A percentile compares a stretch with the other conserved stretches of the same genome.
phyloP scores from a whole-genome alignment of 208 protist genomes.

The Angomonas ambiguus region DNA sequence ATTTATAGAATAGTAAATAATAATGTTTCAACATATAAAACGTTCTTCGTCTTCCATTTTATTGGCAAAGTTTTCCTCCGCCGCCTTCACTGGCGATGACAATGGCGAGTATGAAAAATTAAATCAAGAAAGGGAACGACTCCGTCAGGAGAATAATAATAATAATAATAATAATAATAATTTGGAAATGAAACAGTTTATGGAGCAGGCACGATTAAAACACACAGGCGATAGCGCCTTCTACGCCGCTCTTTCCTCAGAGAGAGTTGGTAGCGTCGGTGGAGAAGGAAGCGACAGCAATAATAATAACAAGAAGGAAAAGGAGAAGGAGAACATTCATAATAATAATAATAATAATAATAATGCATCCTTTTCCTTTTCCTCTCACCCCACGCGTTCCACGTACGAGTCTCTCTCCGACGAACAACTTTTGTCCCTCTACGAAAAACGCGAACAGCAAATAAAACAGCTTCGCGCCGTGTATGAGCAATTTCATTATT shows the following conservation, averaged over 20 bases:
- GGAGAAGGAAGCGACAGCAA: background rate
- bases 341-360: no score
- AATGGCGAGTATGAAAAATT: constrained; percentile 23
- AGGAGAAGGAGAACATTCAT: no score
- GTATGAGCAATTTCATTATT: constrained; percentile 86
- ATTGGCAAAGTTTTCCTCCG: constrained; percentile 56
- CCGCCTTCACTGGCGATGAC: constrained; percentile 65
- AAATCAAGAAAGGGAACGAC: constrained; percentile 22
- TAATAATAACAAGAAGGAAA: background rate
- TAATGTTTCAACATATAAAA: background rate
- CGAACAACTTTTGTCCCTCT: constrained; percentile 44
- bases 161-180: constrained; percentile 8
- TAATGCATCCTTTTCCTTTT: no score
- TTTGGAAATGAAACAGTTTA: no score
- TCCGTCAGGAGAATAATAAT: background rate
- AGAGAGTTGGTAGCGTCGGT: background rate
- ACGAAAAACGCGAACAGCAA: constrained; percentile 52
- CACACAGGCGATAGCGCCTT: background rate
- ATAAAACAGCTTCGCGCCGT: constrained; percentile 53
- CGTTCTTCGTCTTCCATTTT: background rate
- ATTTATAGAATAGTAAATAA: no score
- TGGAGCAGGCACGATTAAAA: no score
- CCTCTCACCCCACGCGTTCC: constrained; percentile 54
- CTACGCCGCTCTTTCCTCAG: background rate
- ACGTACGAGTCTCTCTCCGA: constrained; percentile 68